Evolutionary conservation across 2,329 filamentous ascomycete species (phyloP).

Genomic region (Akanthomyces muscarius): DNA sequence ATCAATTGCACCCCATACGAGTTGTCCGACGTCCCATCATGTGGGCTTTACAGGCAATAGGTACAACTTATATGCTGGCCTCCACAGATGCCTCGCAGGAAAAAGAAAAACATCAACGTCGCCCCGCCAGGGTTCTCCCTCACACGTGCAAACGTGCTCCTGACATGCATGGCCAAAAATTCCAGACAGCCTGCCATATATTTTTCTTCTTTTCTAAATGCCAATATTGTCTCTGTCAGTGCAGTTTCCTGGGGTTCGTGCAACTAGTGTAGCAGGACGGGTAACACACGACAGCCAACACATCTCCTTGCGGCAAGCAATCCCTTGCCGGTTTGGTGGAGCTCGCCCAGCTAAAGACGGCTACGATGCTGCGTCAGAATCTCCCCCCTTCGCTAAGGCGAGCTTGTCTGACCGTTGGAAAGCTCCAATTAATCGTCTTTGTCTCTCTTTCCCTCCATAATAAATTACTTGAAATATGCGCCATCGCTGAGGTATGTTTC

Average conservation of each 20-base stretch:
- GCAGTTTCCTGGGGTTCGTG: not conserved
- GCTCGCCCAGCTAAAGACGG: not conserved
- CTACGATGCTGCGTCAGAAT: not conserved
- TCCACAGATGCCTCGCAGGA: not conserved
- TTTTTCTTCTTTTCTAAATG: not conserved
- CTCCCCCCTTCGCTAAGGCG: not conserved
- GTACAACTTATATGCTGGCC: not conserved
- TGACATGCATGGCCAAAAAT: not conserved
- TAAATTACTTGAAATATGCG: not conserved
- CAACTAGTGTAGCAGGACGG: not conserved
- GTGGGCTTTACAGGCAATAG: not conserved
- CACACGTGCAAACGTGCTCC: not conserved
- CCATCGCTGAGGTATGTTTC: not conserved
- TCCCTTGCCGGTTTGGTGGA: not conserved
- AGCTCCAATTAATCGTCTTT: not conserved
- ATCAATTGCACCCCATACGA: not conserved
- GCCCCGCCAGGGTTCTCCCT: not conserved
- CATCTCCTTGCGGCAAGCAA: not conserved
- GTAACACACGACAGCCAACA: not conserved
- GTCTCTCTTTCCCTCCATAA: not conserved
- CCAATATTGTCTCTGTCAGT: not conserved
- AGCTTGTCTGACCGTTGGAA: not conserved
- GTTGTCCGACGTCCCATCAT: not conserved
- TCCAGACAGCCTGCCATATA: not conserved
- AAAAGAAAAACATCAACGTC: not conserved